Conservation (phyloP, 2,329 filamentous ascomycete species). For the Pseudomassariella vexata region DNA sequence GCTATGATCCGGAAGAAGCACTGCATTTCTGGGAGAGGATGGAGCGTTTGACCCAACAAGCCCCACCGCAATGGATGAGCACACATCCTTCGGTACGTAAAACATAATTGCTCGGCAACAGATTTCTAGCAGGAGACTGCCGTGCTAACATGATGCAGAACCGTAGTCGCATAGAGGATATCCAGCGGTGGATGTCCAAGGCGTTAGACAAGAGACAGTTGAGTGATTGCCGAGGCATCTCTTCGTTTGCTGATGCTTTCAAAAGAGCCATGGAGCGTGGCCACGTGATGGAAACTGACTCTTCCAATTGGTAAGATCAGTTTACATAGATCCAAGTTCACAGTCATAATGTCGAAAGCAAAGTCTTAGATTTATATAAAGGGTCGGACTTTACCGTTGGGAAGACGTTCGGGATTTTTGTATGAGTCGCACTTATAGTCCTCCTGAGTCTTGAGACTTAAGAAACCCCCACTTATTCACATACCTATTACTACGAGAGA, state of each 20-base stretch:
- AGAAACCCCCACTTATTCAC: no score
- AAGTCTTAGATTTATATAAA: no score
- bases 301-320: no score
- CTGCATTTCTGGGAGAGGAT: constrained; percentile 63
- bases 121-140: neutral
- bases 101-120: no score
- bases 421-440: no score
- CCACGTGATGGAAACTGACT: constrained; percentile 21
- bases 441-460: no score
- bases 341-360: no score
- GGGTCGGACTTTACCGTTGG: no score
- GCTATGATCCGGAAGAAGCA: constrained; percentile 66
- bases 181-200: constrained; percentile 55
- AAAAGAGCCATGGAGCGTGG: constrained; percentile 38
- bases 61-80: constrained; percentile 65
- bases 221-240: constrained; percentile 49
- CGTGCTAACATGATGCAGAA: constrained; percentile 35
- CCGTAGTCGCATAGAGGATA: constrained; percentile 58
- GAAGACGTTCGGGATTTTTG: no score
- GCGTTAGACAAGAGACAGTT: constrained; percentile 47
- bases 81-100: constrained; percentile 66
- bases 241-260: constrained; percentile 48
- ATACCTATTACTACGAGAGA: no score
- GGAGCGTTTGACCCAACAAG: constrained; percentile 42
- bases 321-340: no score